A percentile compares a stretch with the other conserved stretches of the same genome.
Evolutionary conservation across 2,329 filamentous ascomycete species (phyloP).

Genomic region (Neonectria sp.): DNA sequence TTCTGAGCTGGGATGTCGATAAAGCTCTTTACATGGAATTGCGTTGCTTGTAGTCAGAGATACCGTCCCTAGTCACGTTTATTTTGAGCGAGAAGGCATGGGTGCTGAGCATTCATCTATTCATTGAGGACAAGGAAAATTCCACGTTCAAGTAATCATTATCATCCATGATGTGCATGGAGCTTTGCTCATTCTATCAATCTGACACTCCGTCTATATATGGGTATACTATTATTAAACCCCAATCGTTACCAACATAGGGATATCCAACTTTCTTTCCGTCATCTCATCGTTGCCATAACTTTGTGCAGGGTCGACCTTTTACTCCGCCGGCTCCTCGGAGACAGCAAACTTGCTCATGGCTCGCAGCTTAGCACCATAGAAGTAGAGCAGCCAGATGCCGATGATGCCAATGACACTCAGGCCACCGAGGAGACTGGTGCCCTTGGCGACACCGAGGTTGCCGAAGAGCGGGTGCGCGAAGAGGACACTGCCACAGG

Average conservation of each 20-base stretch:
- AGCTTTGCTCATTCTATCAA: conserved; percentile 12
- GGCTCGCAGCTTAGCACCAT: conserved; percentile 67
- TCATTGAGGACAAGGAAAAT: too few species aligned
- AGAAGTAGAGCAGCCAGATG: conserved; percentile 73
- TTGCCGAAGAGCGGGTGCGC: conserved; percentile 72
- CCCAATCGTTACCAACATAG: conserved; percentile 33
- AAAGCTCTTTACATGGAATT: not conserved
- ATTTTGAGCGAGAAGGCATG: not conserved
- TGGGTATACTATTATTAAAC: not conserved
- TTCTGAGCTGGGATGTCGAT: not conserved
- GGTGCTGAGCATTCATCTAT: not conserved
- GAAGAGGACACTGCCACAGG: conserved; percentile 73
- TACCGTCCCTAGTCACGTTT: not conserved
- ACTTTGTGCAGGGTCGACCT: not conserved
- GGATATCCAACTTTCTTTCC: not conserved
- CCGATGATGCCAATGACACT: conserved; percentile 69
- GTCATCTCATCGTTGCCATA: not conserved
- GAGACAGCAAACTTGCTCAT: conserved; percentile 71
- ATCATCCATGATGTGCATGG: conserved; percentile 8
- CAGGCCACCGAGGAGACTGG: conserved; percentile 70
- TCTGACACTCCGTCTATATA: conserved; percentile 1
- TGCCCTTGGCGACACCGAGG: conserved; percentile 71
- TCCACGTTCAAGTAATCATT: conserved; percentile 16
- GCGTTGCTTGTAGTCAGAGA: not conserved
- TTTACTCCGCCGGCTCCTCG: conserved; percentile 39